A percentile compares a stretch with the other conserved stretches of the same genome.
phyloP scores from a whole-genome alignment of 768 basidiomycete genomes.

The Amanita pallidorosea region DNA sequence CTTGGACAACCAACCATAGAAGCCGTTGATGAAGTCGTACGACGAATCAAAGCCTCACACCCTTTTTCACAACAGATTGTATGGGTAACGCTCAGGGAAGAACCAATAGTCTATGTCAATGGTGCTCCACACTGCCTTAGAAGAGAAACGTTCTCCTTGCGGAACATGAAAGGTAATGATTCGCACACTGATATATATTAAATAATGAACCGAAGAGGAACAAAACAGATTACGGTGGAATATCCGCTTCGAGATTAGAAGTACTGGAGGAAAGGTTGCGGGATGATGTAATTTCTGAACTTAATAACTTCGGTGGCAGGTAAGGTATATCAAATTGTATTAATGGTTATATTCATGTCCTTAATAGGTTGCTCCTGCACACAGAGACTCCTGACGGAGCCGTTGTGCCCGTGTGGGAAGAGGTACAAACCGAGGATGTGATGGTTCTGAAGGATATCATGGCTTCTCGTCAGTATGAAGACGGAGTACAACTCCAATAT shows the following conservation, averaged over 20 bases:
- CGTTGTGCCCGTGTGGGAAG: conserved; percentile 93
- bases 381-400: conserved; percentile 81
- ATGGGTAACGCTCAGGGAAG: conserved; percentile 92
- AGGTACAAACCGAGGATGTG: conserved; percentile 61
- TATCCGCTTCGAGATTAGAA: conserved; percentile 83
- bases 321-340: conserved; percentile 16
- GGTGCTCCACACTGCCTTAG: conserved; percentile 87
- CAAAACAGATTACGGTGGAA: conserved; percentile 79
- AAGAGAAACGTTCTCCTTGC: conserved; percentile 72
- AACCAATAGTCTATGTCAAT: conserved; percentile 87
- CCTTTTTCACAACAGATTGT: conserved; percentile 54
- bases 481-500: conserved; percentile 63
- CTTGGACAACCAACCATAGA: conserved; percentile 88
- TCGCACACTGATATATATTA: neutral
- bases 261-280: conserved; percentile 83
- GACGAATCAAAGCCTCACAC: conserved; percentile 47
- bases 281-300: conserved; percentile 79
- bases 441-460: conserved; percentile 85
- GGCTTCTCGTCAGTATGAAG: conserved; percentile 37
- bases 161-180: conserved; percentile 85
- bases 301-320: conserved; percentile 78
- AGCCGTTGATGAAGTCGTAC: conserved; percentile 75
- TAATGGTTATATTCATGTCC: neutral
- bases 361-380: conserved; percentile 67
- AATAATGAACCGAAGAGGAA: neutral